Evolutionary conservation across 2,329 filamentous ascomycete species (phyloP).

Genomic region (Claviceps africana): DNA sequence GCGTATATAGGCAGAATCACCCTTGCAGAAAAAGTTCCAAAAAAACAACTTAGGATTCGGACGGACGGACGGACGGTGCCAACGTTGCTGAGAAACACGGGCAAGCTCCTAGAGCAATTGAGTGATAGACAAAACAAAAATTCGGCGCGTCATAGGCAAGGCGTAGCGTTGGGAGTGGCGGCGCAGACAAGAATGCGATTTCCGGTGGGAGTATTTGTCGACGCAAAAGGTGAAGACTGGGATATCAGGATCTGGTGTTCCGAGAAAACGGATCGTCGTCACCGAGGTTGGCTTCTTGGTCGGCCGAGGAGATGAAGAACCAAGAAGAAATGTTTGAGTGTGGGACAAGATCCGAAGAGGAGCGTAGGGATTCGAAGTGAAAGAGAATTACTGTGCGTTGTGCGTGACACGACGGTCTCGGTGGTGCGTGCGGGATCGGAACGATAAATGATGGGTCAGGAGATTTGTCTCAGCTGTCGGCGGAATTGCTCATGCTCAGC

Average conservation of each 20-base stretch:
- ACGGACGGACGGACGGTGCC: not conserved
- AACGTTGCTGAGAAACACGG: not conserved
- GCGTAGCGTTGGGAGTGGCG: not conserved
- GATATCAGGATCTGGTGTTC: not conserved
- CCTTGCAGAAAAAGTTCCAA: not conserved
- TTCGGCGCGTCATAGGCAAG: not conserved
- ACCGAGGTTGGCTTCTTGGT: not conserved
- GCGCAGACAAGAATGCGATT: not conserved
- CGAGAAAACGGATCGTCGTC: not conserved
- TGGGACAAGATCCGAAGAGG: not conserved
- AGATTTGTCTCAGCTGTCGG: constrained; percentile 5
- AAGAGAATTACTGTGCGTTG: not conserved
- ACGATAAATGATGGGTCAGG: constrained; percentile 3
- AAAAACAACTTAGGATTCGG: not conserved
- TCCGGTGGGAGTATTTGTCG: not conserved
- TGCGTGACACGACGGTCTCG: not conserved
- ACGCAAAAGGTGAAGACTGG: not conserved
- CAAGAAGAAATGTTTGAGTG: not conserved
- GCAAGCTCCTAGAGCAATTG: not conserved
- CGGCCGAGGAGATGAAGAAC: not conserved
- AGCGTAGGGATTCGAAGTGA: not conserved
- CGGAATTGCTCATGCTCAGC: constrained; percentile 2
- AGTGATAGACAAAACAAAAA: not conserved
- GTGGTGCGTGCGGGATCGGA: not conserved
- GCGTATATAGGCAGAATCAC: not conserved